These are phyloP conservation scores for Colletotrichum camelliae DNA, from an alignment of 2,329 filamentous ascomycete species.

Conservation along the genomic window DNA sequence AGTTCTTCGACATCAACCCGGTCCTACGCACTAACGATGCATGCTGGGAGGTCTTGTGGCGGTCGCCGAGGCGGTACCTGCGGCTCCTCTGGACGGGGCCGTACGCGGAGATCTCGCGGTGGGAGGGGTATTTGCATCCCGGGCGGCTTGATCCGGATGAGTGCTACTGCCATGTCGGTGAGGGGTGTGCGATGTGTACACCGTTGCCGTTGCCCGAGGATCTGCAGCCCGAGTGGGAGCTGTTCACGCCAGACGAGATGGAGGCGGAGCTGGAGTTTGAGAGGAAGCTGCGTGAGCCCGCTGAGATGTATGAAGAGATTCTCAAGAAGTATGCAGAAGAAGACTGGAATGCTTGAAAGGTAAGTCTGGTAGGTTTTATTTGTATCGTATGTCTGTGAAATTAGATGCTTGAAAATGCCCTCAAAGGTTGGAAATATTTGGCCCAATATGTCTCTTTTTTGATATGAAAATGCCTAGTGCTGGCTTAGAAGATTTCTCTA, in stretches of 20 bases:
- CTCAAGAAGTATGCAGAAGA: neutral
- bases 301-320: neutral
- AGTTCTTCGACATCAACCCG: neutral
- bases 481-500: conserved; percentile 43
- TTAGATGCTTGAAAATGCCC: neutral
- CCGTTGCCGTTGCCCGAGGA: neutral
- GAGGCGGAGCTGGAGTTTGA: neutral
- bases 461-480: neutral
- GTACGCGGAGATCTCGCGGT: neutral
- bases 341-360: neutral
- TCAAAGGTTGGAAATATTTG: neutral
- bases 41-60: neutral
- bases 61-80: neutral
- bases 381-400: neutral
- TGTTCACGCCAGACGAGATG: neutral
- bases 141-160: neutral
- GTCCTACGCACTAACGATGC: neutral
- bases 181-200: neutral
- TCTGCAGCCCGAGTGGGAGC: neutral
- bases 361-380: neutral
- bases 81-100: conserved; percentile 1
- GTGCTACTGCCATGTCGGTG: conserved; percentile 3
- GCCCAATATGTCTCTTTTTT: neutral
- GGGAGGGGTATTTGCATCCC: neutral
- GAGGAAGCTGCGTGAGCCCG: neutral